phyloP scores from a whole-genome alignment of 805 yeast genomes.

The Ogataea pilisensis region DNA sequence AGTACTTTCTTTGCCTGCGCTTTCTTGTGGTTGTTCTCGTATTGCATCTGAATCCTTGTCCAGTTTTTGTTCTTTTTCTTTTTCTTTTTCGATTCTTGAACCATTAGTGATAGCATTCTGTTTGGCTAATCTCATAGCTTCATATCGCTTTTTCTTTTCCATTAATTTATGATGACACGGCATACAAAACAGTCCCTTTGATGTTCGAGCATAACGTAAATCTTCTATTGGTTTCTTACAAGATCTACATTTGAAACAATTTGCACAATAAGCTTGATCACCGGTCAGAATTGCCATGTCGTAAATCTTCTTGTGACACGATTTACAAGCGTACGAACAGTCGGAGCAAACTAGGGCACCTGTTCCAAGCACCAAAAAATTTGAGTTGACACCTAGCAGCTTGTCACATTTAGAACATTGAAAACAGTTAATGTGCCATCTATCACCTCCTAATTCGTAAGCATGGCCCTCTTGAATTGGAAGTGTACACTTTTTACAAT shows the following conservation, averaged over 20 bases:
- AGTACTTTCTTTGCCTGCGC: neutral
- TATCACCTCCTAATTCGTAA: constrained; percentile 86
- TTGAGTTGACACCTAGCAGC: constrained; percentile 79
- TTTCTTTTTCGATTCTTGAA: constrained; percentile 3
- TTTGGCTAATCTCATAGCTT: constrained; percentile 33
- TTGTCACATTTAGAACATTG: constrained; percentile 80
- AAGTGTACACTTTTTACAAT: constrained; percentile 37
- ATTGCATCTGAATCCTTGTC: neutral
- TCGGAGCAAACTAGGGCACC: constrained; percentile 87
- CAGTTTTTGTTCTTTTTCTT: constrained; percentile 1
- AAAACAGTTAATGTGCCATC: constrained; percentile 96
- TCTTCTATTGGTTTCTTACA: constrained; percentile 86
- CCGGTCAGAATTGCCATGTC: constrained; percentile 94
- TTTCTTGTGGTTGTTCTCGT: neutral
- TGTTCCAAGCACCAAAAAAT: constrained; percentile 87
- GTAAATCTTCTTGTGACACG: constrained; percentile 81
- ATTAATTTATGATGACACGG: constrained; percentile 80
- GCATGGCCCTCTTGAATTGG: constrained; percentile 88
- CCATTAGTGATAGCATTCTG: constrained; percentile 8
- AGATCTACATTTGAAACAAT: constrained; percentile 84
- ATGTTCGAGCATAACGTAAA: constrained; percentile 85
- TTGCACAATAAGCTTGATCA: constrained; percentile 89
- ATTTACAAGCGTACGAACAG: constrained; percentile 87
- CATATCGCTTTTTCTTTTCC: constrained; percentile 68
- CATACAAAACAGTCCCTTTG: constrained; percentile 91